phyloP scores from a whole-genome alignment of 352 stramenopile species.

The Peronospora belbahrii region DNA sequence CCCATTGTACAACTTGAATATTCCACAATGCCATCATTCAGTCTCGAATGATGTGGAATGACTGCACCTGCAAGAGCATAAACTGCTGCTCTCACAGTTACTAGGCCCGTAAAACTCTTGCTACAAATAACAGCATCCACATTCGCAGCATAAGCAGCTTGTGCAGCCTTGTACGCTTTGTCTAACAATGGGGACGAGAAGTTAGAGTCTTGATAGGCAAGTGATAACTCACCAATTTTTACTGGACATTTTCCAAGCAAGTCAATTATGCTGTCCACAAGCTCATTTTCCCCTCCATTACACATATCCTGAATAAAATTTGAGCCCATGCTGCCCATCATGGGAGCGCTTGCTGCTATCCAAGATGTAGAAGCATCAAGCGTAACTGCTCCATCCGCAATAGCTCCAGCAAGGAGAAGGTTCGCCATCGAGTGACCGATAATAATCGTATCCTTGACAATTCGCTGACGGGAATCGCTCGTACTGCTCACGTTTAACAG shows the following conservation, averaged over 20 bases:
- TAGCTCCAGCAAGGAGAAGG: conserved; percentile 36
- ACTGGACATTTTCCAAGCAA: conserved; percentile 39
- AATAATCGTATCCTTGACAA: conserved; percentile 55
- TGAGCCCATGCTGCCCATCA: conserved; percentile 42
- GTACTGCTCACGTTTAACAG: conserved; percentile 29
- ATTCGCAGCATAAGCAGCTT: conserved; percentile 22
- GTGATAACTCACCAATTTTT: conserved; percentile 19
- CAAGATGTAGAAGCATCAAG: conserved; percentile 30
- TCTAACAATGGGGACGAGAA: conserved; percentile 16
- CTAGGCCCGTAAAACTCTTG: conserved; percentile 25
- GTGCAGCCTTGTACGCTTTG: conserved; percentile 18
- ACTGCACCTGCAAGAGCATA: conserved; percentile 26
- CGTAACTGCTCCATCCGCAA: conserved; percentile 25
- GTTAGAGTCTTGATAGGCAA: conserved; percentile 28
- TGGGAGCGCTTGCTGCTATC: conserved; percentile 31
- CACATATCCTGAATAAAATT: conserved; percentile 39
- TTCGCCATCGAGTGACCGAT: conserved; percentile 62
- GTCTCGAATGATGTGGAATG: conserved; percentile 24
- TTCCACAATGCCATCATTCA: conserved; percentile 46
- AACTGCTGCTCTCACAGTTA: conserved; percentile 21
- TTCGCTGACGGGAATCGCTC: conserved; percentile 25
- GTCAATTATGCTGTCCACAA: conserved; percentile 23
- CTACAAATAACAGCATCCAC: conserved; percentile 32
- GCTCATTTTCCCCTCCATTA: conserved; percentile 10
- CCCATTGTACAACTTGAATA: conserved; percentile 39